Conservation (phyloP, 345 rosid species). For the Dipteronia sinensis region DNA sequence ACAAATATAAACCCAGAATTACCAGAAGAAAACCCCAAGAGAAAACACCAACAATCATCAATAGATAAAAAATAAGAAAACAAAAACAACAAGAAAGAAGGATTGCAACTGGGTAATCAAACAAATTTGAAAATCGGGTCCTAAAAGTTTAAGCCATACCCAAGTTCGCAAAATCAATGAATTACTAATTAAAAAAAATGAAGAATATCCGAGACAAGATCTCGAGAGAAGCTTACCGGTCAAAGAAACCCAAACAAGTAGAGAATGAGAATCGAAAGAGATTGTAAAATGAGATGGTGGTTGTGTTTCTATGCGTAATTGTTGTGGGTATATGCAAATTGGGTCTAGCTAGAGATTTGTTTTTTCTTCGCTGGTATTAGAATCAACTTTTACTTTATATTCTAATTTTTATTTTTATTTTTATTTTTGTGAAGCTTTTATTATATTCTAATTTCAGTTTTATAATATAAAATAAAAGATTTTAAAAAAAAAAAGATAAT, state of each 20-base stretch:
- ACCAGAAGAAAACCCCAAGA: not conserved
- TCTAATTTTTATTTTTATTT: too few species aligned
- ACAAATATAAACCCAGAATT: not conserved
- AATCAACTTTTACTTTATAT: not conserved
- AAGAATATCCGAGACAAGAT: not conserved
- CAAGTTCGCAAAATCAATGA: constrained; percentile 4
- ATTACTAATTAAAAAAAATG: not conserved
- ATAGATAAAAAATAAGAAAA: not conserved
- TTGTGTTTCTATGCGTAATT: not conserved
- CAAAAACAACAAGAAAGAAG: not conserved
- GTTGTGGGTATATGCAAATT: too few species aligned
- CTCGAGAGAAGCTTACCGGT: constrained; percentile 13
- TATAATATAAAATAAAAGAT: too few species aligned
- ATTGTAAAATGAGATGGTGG: not conserved
- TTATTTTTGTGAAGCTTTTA: too few species aligned
- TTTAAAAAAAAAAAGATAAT: too few species aligned
- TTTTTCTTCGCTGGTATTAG: constrained; percentile 5
- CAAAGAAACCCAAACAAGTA: not conserved
- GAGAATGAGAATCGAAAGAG: constrained; percentile 7
- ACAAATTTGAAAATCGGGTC: not conserved
- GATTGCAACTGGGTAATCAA: not conserved
- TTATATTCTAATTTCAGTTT: too few species aligned
- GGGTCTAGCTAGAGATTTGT: not conserved
- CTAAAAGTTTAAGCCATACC: not conserved
- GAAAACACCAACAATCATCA: not conserved